phyloP scores from a whole-genome alignment of 2,329 filamentous ascomycete species.

The Xylaria digitata region DNA sequence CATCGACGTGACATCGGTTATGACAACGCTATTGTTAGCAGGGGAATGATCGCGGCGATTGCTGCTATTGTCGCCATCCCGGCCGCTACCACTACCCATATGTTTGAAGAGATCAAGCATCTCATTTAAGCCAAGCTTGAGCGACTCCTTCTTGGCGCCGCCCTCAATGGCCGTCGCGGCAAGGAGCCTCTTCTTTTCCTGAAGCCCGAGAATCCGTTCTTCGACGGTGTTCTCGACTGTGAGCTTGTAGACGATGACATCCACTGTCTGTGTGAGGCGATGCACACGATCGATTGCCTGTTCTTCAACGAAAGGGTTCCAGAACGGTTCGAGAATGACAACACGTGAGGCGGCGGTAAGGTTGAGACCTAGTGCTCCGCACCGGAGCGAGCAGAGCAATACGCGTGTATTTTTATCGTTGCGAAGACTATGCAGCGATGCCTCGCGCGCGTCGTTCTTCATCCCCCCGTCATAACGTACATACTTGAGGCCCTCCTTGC shows the following conservation, averaged over 20 bases:
- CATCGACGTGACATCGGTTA: conserved; percentile 2
- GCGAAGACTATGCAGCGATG: conserved; percentile 80
- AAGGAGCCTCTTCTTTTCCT: conserved; percentile 91
- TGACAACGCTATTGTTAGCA: conserved; percentile 2
- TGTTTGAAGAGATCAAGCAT: conserved; percentile 90
- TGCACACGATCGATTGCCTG: conserved; percentile 99
- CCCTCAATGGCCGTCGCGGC: conserved; percentile 93
- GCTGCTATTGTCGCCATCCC: conserved; percentile 4
- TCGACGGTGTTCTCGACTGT: conserved; percentile 89
- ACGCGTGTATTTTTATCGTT: conserved; percentile 81
- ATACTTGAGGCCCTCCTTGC: conserved; percentile 77
- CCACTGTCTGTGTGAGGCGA: conserved; percentile 94
- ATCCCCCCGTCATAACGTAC: conserved; percentile 95
- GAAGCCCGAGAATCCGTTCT: conserved; percentile 91
- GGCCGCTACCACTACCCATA: conserved; percentile 63
- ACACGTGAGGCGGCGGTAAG: conserved; percentile 93
- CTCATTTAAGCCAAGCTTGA: conserved; percentile 92
- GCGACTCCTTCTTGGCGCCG: conserved; percentile 74
- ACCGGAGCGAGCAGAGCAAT: conserved; percentile 92
- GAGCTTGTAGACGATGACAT: conserved; percentile 95
- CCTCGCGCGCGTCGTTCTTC: conserved; percentile 92
- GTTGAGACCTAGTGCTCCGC: conserved; percentile 91
- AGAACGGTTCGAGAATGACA: conserved; percentile 96
- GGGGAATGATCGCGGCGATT: neutral
- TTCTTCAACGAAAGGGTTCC: conserved; percentile 99